Conservation (phyloP, 495 filamentous ascomycete species). For the Evernia prunastri region DNA sequence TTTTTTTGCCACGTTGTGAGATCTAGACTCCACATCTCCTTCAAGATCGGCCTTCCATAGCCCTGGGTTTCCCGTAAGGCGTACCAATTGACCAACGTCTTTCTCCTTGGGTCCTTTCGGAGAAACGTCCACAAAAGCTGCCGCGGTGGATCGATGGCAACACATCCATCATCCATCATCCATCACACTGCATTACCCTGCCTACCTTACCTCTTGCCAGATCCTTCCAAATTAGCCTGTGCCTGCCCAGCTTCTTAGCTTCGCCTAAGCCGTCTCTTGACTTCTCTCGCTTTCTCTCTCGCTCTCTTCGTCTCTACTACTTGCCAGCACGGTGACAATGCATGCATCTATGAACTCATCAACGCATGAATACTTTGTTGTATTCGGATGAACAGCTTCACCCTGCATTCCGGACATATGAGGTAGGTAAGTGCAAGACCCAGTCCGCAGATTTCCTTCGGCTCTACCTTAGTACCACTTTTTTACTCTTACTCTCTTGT, state of each 20-base stretch:
- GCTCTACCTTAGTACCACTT: too few relatives aligned
- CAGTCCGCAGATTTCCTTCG: too few relatives aligned
- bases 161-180: too few relatives aligned
- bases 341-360: too few relatives aligned
- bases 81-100: not conserved
- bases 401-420: not conserved
- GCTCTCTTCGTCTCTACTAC: not conserved
- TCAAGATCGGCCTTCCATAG: not conserved
- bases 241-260: not conserved
- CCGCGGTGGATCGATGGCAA: too few relatives aligned
- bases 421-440: not conserved
- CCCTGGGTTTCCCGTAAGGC: slow-evolving; percentile 3
- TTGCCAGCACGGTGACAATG: too few relatives aligned
- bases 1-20: slow-evolving; percentile 2
- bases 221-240: not conserved
- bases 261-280: not conserved
- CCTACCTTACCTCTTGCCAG: too few relatives aligned
- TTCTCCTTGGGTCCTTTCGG: not conserved
- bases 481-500: too few relatives aligned
- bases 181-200: not conserved
- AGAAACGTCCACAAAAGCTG: slow-evolving; percentile 4
- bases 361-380: not conserved
- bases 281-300: too few relatives aligned
- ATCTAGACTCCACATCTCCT: not conserved
- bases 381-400: not conserved